A percentile compares a stretch with the other conserved stretches of the same genome.
These are phyloP conservation scores for Leishmania aethiopica DNA, from an alignment of 208 protist species.

Conservation along the genomic window DNA sequence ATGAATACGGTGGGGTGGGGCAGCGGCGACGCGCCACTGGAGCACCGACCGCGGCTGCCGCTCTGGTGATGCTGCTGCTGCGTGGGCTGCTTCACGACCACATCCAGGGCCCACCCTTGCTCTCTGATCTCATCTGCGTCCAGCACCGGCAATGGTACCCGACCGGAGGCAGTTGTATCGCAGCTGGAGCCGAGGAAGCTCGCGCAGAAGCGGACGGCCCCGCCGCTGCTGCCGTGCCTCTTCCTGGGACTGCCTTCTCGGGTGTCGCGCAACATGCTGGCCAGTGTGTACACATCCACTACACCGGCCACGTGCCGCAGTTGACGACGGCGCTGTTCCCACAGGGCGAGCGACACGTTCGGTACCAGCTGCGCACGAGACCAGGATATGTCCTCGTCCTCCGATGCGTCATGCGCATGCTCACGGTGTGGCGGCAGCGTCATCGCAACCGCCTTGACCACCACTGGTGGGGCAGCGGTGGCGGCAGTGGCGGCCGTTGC, in stretches of 20 bases:
- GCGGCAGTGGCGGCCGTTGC: background rate
- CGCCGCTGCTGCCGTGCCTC: background rate
- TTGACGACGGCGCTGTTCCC: constrained; percentile 11
- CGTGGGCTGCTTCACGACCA: background rate
- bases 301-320: constrained; percentile 22
- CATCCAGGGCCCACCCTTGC: constrained; percentile 12
- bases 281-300: constrained; percentile 34
- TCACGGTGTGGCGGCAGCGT: constrained; percentile 19
- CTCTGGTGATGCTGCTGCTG: background rate
- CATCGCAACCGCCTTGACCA: constrained; percentile 33
- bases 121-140: constrained; percentile 10
- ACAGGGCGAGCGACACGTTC: constrained; percentile 11
- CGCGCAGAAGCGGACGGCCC: background rate
- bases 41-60: background rate
- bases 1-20: constrained; percentile 34
- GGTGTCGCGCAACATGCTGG: constrained; percentile 29
- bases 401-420: background rate
- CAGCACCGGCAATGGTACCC: constrained; percentile 7
- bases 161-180: background rate
- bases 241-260: background rate
- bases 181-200: background rate
- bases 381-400: constrained; percentile 22
- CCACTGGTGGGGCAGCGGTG: background rate
- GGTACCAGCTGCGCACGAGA: constrained; percentile 30
- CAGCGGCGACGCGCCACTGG: background rate